Percentiles rank a stretch among this genome's conserved stretches.
Evolutionary conservation across 345 rosid genomes (phyloP).

Genomic region (Euphorbia pulcherrima): DNA sequence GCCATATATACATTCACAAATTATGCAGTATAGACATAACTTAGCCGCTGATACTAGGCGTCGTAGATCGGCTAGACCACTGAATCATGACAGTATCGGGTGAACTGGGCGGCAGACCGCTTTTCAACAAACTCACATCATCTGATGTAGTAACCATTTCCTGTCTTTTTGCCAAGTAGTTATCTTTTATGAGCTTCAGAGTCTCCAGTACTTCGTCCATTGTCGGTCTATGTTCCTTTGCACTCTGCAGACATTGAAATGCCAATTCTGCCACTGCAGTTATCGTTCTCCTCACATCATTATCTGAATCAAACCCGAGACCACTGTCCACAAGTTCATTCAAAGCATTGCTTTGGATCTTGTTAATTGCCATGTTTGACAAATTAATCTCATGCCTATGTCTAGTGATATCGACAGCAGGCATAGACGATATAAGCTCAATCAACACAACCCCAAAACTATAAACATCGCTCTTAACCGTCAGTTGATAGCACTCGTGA

Average conservation of each 20-base stretch:
- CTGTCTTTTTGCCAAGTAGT: slow-evolving; percentile 19
- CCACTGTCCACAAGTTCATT: slow-evolving; percentile 63
- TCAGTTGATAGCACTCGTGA: slow-evolving; percentile 75
- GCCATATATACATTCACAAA: slow-evolving; percentile 7
- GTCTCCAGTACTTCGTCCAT: slow-evolving; percentile 54
- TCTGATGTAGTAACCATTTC: slow-evolving; percentile 29
- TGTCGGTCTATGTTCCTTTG: slow-evolving; percentile 64
- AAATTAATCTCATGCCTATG: slow-evolving; percentile 77
- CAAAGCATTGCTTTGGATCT: slow-evolving; percentile 55
- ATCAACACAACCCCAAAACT: slow-evolving; percentile 67
- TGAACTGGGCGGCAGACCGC: slow-evolving; percentile 28
- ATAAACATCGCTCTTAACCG: slow-evolving; percentile 80
- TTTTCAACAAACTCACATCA: slow-evolving; percentile 44
- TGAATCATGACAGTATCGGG: slow-evolving; percentile 48
- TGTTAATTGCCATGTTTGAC: slow-evolving; percentile 67
- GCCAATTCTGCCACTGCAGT: slow-evolving; percentile 76
- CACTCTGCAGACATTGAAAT: slow-evolving; percentile 67
- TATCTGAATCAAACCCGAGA: slow-evolving; percentile 67
- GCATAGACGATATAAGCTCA: slow-evolving; percentile 73
- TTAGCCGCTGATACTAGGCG: slow-evolving; percentile 27
- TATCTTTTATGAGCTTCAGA: slow-evolving; percentile 38
- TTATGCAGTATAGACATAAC: not conserved
- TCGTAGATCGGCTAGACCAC: slow-evolving; percentile 46
- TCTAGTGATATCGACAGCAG: slow-evolving; percentile 83
- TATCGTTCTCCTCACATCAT: slow-evolving; percentile 41